Conservation (phyloP, 2,329 filamentous ascomycete species). For the Graphilbum fragrans region DNA sequence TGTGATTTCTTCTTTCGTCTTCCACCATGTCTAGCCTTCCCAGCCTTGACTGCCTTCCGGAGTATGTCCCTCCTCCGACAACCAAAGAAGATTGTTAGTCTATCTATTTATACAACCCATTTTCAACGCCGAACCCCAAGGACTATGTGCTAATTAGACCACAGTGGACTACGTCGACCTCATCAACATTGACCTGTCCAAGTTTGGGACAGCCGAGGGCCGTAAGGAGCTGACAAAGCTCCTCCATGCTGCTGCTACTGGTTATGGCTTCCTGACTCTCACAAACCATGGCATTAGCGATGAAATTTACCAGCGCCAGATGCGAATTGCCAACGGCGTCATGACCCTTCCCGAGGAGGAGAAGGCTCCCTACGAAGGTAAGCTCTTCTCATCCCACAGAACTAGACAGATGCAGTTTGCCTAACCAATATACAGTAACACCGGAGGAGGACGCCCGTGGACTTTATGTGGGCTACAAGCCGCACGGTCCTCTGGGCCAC, state of each 20-base stretch:
- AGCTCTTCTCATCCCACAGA: too few relatives aligned
- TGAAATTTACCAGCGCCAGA: slow-evolving; percentile 1
- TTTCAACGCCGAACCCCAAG: too few relatives aligned
- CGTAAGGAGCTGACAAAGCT: background rate
- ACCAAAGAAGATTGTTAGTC: too few relatives aligned
- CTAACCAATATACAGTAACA: background rate
- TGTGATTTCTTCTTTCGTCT: too few relatives aligned
- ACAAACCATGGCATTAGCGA: slow-evolving; percentile 1
- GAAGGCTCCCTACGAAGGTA: slow-evolving; percentile 1
- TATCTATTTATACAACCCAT: too few relatives aligned
- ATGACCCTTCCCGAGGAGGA: background rate
- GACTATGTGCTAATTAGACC: too few relatives aligned
- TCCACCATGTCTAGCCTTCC: too few relatives aligned
- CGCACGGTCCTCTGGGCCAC: background rate
- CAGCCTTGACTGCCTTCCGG: too few relatives aligned
- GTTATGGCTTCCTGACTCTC: slow-evolving; percentile 1
- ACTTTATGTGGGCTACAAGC: slow-evolving; percentile 1
- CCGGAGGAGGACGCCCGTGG: slow-evolving; percentile 1
- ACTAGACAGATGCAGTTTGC: too few relatives aligned
- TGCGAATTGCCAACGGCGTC: slow-evolving; percentile 1
- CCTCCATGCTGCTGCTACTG: background rate
- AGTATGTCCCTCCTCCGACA: too few relatives aligned
- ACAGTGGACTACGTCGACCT: slow-evolving; percentile 1
- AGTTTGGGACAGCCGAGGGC: background rate
- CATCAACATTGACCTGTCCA: slow-evolving; percentile 1